Base-by-base conservation (phyloP, 768 basidiomycete species). In the Lactarius quietus region DNA sequence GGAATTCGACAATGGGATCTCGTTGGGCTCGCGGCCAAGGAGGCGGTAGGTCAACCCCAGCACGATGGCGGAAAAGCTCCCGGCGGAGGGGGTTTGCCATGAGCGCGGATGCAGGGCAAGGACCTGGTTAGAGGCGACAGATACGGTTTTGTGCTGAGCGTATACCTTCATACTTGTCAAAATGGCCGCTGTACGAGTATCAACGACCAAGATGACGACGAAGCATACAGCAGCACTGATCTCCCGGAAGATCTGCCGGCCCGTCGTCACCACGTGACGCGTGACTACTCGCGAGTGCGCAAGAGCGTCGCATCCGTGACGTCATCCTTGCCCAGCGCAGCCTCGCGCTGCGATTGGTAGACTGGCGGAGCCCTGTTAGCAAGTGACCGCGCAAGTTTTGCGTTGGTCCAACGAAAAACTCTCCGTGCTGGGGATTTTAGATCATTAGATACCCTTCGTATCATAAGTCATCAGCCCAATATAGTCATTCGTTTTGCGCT, bases 311-410 rank as follows among this genome's bases (percentile, higher is more conserved):
- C n/a, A n/a, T n/a, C n/a, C n/a, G 75, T 52, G 79, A 83, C 41
- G 75, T 83, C 48, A 69, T 76, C 18, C 72, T 82, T 28, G 70
- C 68, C 51, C 74, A 76, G 45, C 80, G 83, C 60, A 70, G 72
- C 8, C 72, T 74, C 17, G 82, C 80, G 48, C 62, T 83, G 72
- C 85, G 31, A 76, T 86, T 31, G 45, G 26, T 9, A 57, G 56
- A n/a, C 33, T 70, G 20, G 52, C 63, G 28, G 61, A 54, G 39
- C 15, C 28, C 20, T 36, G 54, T 52, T 43, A n/a, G 28, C 57
- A 57, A 38, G 48, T 39, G n/a, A 48, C 57, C 43, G 26, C 65
- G 17, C 62, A 54, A 51, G 20, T 23, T 3, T 43, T 43, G 39
- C 39, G 39, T 41, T 18, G 23, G 15, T 29, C 20, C n/a, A 17